Conservation (phyloP, 208 protist genomes). For the Phytomonas francai region DNA sequence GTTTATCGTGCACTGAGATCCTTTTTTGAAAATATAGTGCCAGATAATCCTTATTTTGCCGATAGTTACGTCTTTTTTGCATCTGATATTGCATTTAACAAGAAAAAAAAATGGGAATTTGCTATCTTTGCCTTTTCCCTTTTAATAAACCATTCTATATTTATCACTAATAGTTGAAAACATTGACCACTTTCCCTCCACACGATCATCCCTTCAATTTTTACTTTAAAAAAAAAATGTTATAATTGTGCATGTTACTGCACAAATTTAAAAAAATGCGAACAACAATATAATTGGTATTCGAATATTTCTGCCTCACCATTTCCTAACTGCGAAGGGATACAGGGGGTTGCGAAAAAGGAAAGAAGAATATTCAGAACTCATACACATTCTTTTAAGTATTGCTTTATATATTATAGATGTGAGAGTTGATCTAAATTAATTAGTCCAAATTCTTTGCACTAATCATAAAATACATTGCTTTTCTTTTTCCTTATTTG, state of each 20-base stretch:
- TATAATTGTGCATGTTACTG: neutral
- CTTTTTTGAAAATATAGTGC: too few relatives aligned
- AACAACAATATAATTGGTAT: neutral
- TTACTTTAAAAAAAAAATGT: neutral
- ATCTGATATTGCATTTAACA: conserved; percentile 9
- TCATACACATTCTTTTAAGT: neutral
- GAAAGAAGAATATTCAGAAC: neutral
- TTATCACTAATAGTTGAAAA: too few relatives aligned
- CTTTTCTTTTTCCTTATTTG: neutral
- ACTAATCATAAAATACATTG: neutral
- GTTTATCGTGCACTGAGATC: too few relatives aligned
- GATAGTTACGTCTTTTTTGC: conserved; percentile 8
- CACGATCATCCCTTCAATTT: too few relatives aligned
- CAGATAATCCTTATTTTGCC: too few relatives aligned
- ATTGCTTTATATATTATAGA: too few relatives aligned
- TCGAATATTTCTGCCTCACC: neutral
- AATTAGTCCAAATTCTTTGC: neutral
- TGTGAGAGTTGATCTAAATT: too few relatives aligned
- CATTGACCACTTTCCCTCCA: too few relatives aligned
- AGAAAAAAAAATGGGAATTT: too few relatives aligned
- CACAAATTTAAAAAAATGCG: neutral
- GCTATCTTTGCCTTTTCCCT: too few relatives aligned
- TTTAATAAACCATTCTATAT: neutral
- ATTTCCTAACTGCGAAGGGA: neutral
- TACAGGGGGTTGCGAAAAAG: neutral